Evolutionary conservation across 2,329 filamentous ascomycete genomes (phyloP), one percentile per base, ranked within the genome.

Genomic region (Colletotrichum spinosum): DNA sequence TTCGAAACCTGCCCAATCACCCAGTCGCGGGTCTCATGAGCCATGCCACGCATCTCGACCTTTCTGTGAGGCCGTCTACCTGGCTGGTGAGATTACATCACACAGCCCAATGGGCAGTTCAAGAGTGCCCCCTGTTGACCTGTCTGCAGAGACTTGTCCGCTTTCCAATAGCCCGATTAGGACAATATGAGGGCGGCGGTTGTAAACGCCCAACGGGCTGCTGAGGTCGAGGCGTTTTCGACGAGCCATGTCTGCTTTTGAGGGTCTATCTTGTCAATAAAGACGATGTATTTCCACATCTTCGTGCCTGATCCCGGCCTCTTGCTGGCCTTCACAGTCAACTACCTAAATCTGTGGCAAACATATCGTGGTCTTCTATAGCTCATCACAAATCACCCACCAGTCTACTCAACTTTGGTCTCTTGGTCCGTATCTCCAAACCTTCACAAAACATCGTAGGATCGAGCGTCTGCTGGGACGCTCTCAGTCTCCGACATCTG

Each of bases 161-260:
- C 7, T n/a, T 34, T 41, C 0, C 46, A 51, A 37, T 58, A 51
- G 15, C 55, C 55, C n/a, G 8, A 58, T 37, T 13, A 17, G 46
- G 55, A 17, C 42, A 44, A 42, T 38, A 13, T 35, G 11, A 25
- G 6, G 38, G 55, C 37, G 55, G 45, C 55, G 25, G 13, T 51
- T 37, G 9, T 6, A 38, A 53, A n/a, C n/a, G 53, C 41, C 41
- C 41, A 45, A 12, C 13, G 9, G 9, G 3, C 13, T 41, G 9
- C 9, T 41, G 38, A 10, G 38, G 2, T 41, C 1, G 38, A 41
- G 38, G 38, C 12, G 38, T 13, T 9, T 41, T 13, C 8, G 9
- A 41, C 38, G 12, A 13, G 38, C 9, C 38, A 41, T 13, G 12
- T 13, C 9, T 41, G 8, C 9, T 41, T 41, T 41, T 41, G 38